phyloP scores from a whole-genome alignment of 768 basidiomycete genomes.

The Dictyophora rubrovolvata region DNA sequence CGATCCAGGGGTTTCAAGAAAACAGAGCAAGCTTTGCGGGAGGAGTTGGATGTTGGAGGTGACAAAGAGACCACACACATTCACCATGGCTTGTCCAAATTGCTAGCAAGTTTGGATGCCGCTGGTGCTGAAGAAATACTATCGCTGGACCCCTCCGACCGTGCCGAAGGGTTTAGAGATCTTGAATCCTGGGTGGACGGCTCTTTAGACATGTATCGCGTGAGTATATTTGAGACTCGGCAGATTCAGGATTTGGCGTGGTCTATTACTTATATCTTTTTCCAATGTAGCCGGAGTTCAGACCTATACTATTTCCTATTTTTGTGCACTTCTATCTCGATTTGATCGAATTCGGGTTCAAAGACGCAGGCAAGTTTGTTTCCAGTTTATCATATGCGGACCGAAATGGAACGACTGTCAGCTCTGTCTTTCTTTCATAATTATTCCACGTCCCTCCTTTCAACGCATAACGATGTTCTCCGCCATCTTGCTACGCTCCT shows the following conservation, averaged over 20 bases:
- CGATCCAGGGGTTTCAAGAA: constrained; percentile 34
- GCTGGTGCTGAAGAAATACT: constrained; percentile 78
- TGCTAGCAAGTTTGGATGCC: constrained; percentile 67
- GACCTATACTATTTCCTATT: constrained; percentile 88
- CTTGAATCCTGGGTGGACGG: constrained; percentile 85
- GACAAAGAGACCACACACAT: constrained; percentile 36
- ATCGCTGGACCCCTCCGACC: constrained; percentile 73
- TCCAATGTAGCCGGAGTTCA: constrained; percentile 69
- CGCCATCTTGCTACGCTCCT: constrained; percentile 73
- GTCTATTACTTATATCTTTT: constrained; percentile 1
- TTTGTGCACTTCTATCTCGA: constrained; percentile 97
- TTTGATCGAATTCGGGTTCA: constrained; percentile 81
- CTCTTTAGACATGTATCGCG: constrained; percentile 84
- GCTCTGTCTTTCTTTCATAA: constrained; percentile 66
- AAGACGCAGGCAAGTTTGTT: constrained; percentile 65
- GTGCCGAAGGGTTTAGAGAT: constrained; percentile 77
- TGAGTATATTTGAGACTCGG: constrained; percentile 25
- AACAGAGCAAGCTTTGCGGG: constrained; percentile 35
- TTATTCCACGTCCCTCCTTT: constrained; percentile 57
- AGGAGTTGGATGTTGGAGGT: constrained; percentile 24
- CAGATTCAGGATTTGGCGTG: background rate
- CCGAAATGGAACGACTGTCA: constrained; percentile 20
- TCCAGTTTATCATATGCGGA: background rate
- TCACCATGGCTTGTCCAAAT: constrained; percentile 42
- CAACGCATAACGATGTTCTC: constrained; percentile 57